Conservation (phyloP, 2,329 filamentous ascomycete species). For the Penicillium decumbens region DNA sequence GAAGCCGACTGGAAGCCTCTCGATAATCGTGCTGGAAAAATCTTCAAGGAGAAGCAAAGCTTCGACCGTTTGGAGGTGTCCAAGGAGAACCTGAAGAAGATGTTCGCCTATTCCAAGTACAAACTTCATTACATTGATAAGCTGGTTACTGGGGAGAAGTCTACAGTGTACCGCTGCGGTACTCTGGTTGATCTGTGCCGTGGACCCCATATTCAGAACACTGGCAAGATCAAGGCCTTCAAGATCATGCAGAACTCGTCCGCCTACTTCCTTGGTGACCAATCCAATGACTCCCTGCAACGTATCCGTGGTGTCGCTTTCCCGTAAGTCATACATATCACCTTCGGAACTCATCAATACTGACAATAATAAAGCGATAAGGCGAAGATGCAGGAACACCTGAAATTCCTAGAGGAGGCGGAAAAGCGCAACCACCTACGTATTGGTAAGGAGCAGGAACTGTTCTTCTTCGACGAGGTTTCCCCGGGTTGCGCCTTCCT, state of each 20-base stretch:
- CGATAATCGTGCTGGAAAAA: conserved; percentile 72
- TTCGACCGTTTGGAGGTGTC: conserved; percentile 86
- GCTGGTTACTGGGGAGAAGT: conserved; percentile 86
- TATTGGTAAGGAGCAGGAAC: conserved; percentile 90
- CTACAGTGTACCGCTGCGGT: conserved; percentile 91
- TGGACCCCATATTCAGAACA: conserved; percentile 91
- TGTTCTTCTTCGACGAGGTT: conserved; percentile 93
- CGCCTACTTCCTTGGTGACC: conserved; percentile 91
- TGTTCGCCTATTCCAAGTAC: conserved; percentile 98
- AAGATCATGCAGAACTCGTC: conserved; percentile 82
- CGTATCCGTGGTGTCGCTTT: conserved; percentile 95
- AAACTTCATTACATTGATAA: conserved; percentile 97
- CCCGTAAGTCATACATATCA: conserved; percentile 45
- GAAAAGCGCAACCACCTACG: conserved; percentile 93
- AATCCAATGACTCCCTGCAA: conserved; percentile 90
- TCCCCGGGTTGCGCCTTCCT: conserved; percentile 95
- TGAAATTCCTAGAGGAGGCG: conserved; percentile 95
- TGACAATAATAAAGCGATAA: conserved; percentile 56
- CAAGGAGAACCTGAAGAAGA: conserved; percentile 87
- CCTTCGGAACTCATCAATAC: too few species aligned
- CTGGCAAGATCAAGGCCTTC: conserved; percentile 89
- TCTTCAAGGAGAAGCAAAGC: conserved; percentile 93
- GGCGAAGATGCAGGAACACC: conserved; percentile 86
- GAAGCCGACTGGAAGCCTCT: conserved; percentile 77
- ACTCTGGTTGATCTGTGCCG: conserved; percentile 92